Evolutionary conservation across 768 basidiomycete species (phyloP), one percentile per base, ranked within the genome.

Genomic region (Astraeus odoratus): DNA sequence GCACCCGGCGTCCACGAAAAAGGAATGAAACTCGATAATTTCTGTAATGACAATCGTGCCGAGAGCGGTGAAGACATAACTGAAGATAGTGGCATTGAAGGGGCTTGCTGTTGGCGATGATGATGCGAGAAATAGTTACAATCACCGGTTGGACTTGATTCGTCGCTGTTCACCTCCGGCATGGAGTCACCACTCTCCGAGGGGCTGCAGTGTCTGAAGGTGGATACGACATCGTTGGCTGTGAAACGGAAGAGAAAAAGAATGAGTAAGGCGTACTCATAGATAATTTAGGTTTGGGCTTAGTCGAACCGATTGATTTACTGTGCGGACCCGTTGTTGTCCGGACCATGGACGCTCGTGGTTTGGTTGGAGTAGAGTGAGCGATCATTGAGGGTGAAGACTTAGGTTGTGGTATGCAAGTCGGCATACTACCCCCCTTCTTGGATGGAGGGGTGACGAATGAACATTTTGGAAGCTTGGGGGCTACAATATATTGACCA

Each of bases 391-490:
- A 37, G 3, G 73, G 72, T 5, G 71, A 69, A 16, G 76, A 72
- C 1, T 75, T 71, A 16, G 75, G 71, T 47, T 83, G 83, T 35
- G 82, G 81, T 39, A 84, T 81, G 54, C 79, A 79, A 5, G 83
- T 78, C 6, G 75, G 68, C 27, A 65, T 55, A 4, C 59, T 53
- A 15, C 70, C 69, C 5, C 67, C 70, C 45, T 76, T 77, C 61
- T 77, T 81, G 19, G 64, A 66, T 3, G 79, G 75, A 34, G 78
- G 76, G 1, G 78, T 79, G 16, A 67, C 59, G 52, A 71, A 74
- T 5, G 65, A 54, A 22, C 43, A 27, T 8, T 48, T 56, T 49
- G 68, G 52, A 37, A 55, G 52, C 37, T 27, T 44, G 25, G 35
- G 25, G 13, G 55, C 56, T 19, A 57, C 51, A 18, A 60, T 52